phyloP scores from a whole-genome alignment of 2,329 filamentous ascomycete species.

The Sarocladium oryzae region DNA sequence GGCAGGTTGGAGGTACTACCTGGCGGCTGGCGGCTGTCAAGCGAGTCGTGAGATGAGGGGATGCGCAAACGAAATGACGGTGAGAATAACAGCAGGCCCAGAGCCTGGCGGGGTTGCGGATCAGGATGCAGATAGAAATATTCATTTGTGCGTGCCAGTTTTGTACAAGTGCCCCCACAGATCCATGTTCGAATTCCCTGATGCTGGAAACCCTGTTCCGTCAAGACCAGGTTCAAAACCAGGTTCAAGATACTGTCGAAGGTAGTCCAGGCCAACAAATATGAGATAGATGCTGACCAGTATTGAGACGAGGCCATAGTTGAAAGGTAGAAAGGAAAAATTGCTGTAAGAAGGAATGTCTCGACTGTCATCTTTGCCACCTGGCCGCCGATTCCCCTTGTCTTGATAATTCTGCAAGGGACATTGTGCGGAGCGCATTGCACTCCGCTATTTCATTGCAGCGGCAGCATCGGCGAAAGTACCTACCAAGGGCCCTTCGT shows the following conservation, averaged over 20 bases:
- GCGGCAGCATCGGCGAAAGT: conserved; percentile 55
- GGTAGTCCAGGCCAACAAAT: not conserved
- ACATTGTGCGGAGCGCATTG: not conserved
- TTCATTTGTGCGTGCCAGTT: conserved; percentile 1
- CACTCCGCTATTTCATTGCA: conserved; percentile 32
- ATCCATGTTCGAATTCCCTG: not conserved
- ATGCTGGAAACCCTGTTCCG: not conserved
- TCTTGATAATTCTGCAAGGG: too few relatives aligned
- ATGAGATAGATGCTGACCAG: not conserved
- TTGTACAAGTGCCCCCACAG: not conserved
- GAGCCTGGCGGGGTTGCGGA: not conserved
- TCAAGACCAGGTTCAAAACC: too few relatives aligned
- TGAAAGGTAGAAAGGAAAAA: too few relatives aligned
- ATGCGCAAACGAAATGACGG: not conserved
- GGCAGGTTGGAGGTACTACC: not conserved
- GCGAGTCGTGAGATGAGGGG: not conserved
- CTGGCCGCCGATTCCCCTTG: too few relatives aligned
- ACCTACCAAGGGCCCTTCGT: conserved; percentile 43
- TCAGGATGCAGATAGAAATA: conserved; percentile 1
- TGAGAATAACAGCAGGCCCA: not conserved
- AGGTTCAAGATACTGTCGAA: not conserved
- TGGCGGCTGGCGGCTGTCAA: conserved; percentile 11
- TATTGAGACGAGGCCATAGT: not conserved
- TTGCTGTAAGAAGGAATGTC: too few relatives aligned
- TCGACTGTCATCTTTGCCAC: too few relatives aligned